These are phyloP conservation scores for Colletotrichum coccodes DNA, from an alignment of 2,329 filamentous ascomycete species.

Conservation along the genomic window DNA sequence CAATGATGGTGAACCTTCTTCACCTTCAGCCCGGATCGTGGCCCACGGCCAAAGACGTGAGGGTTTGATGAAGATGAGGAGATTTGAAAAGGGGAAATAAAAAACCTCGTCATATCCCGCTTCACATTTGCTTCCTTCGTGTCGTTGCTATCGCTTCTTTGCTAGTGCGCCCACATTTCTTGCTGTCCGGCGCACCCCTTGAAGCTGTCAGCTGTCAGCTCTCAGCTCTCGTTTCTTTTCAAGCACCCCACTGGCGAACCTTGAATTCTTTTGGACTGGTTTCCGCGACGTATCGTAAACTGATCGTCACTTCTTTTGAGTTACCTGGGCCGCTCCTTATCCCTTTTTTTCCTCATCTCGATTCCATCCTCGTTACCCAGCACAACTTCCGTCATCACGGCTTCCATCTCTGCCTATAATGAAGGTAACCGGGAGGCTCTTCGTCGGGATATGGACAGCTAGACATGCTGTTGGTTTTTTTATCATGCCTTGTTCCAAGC, in stretches of 20 bases:
- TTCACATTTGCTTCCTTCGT: background rate
- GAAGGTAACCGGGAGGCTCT: background rate
- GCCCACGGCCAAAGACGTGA: background rate
- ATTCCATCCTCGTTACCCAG: background rate
- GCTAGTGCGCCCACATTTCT: background rate
- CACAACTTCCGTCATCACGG: background rate
- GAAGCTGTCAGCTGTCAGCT: background rate
- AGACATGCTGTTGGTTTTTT: constrained; percentile 27
- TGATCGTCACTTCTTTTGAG: background rate
- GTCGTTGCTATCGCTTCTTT: background rate
- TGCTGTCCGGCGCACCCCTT: background rate
- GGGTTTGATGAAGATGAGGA: background rate
- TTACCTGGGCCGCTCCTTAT: background rate
- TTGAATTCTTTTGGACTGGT: background rate
- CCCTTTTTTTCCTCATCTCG: background rate
- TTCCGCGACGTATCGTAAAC: background rate
- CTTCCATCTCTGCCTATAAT: background rate
- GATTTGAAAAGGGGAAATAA: background rate
- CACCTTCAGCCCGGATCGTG: background rate
- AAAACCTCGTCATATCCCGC: constrained; percentile 10
- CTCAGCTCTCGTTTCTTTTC: background rate
- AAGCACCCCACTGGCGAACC: background rate
- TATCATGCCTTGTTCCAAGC: constrained; percentile 31
- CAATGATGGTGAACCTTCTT: background rate
- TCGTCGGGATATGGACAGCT: constrained; percentile 1